Evolutionary conservation across 306 rosid genomes (phyloP).

Genomic region (Purshia tridentata): DNA sequence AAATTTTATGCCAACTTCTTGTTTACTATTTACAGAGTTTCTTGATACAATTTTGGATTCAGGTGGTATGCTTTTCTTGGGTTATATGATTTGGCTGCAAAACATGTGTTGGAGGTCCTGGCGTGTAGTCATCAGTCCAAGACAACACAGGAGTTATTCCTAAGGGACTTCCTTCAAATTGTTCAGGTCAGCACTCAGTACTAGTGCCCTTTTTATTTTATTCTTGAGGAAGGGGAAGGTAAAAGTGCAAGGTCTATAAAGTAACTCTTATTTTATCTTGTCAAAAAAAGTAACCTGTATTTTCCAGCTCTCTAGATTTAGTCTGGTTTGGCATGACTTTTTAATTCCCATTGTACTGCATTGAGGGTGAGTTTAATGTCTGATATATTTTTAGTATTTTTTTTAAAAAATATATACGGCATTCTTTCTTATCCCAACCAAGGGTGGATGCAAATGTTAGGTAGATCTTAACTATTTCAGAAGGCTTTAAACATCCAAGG

Average conservation of each 20-base stretch:
- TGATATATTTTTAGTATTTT: background rate
- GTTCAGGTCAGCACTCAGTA: constrained; percentile 79
- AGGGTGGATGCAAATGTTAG: background rate
- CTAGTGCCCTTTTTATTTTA: constrained; percentile 11
- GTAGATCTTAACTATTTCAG: background rate
- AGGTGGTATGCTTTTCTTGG: constrained; percentile 98
- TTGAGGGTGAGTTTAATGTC: background rate
- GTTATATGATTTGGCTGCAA: constrained; percentile 76
- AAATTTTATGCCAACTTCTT: background rate
- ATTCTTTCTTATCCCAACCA: background rate
- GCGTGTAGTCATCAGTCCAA: constrained; percentile 94
- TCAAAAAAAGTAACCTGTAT: background rate
- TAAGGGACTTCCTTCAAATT: constrained; percentile 69
- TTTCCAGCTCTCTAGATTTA: background rate
- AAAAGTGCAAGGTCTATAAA: background rate
- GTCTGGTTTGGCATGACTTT: background rate
- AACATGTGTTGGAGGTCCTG: constrained; percentile 79
- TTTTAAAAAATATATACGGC: background rate
- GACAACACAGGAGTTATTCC: constrained; percentile 76
- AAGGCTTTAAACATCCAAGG: background rate
- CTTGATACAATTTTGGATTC: constrained; percentile 32
- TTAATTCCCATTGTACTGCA: background rate
- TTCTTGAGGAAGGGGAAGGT: background rate
- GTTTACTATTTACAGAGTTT: constrained; percentile 22
- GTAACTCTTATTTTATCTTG: background rate